These are phyloP conservation scores for Fusarium sp. DNA, from an alignment of 2,329 filamentous ascomycete genomes.

Conservation along the genomic window DNA sequence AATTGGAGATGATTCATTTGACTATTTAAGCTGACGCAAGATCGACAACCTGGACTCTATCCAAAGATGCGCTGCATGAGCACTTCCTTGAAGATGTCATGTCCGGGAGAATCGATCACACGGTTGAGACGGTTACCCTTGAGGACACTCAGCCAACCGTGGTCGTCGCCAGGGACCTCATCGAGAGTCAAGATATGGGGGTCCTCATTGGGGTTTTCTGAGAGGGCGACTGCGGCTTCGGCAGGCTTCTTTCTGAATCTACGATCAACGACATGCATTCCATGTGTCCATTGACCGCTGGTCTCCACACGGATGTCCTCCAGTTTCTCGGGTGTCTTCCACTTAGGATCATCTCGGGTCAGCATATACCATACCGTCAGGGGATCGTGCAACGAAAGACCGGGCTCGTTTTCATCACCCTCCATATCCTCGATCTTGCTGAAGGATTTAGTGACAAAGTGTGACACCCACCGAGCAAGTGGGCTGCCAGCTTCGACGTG, in stretches of 20 bases:
- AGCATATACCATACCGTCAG: conserved; percentile 83
- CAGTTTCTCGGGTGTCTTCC: conserved; percentile 65
- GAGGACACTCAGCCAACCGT: conserved; percentile 76
- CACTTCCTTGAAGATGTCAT: conserved; percentile 71
- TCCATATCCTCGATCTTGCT: conserved; percentile 73
- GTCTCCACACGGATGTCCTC: conserved; percentile 94
- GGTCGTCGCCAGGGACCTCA: conserved; percentile 75
- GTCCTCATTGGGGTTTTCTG: conserved; percentile 55
- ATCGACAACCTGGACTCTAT: conserved; percentile 10
- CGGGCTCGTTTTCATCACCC: conserved; percentile 66
- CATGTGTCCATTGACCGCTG: conserved; percentile 90
- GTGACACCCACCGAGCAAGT: conserved; percentile 76
- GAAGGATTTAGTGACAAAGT: conserved; percentile 78
- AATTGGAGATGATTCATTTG: conserved; percentile 17
- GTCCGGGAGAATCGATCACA: conserved; percentile 76
- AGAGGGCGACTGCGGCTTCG: conserved; percentile 52
- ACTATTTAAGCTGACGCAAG: conserved; percentile 30
- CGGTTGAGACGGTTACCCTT: conserved; percentile 85
- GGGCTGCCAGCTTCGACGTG: conserved; percentile 73
- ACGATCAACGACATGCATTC: conserved; percentile 87
- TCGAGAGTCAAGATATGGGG: conserved; percentile 54
- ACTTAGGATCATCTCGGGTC: conserved; percentile 66
- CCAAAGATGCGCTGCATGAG: conserved; percentile 75
- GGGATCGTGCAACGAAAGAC: conserved; percentile 79
- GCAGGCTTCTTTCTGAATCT: conserved; percentile 67